phyloP scores from a whole-genome alignment of 345 rosid species.

The Cardamine chenopodiifolia region DNA sequence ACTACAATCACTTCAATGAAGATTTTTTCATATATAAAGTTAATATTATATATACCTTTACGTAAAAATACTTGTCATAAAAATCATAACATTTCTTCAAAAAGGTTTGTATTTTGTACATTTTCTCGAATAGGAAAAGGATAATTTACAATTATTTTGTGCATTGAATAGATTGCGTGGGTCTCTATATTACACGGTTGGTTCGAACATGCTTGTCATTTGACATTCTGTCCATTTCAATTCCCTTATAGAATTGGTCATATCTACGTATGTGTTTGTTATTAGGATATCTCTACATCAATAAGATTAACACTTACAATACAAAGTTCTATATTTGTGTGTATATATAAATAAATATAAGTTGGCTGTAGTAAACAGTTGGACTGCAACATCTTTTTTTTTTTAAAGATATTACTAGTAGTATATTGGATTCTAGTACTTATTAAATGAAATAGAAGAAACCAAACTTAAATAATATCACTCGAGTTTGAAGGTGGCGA shows the following conservation, averaged over 20 bases:
- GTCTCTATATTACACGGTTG: constrained; percentile 1
- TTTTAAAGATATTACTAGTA: background rate
- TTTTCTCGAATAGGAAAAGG: background rate
- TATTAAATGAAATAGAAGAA: background rate
- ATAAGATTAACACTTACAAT: too few relatives aligned
- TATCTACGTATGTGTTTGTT: background rate
- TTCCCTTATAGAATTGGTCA: constrained; percentile 19
- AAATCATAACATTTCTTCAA: background rate
- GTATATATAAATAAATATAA: background rate
- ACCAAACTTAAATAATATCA: background rate
- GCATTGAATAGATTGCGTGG: constrained; percentile 30
- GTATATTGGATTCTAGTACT: constrained; percentile 1
- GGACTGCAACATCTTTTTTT: background rate
- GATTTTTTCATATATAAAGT: background rate
- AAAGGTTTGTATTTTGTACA: constrained; percentile 3
- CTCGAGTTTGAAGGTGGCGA: too few relatives aligned
- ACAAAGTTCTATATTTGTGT: too few relatives aligned
- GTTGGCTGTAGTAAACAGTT: background rate
- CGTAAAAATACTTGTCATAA: too few relatives aligned
- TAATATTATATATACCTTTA: background rate
- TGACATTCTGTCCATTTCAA: constrained; percentile 33
- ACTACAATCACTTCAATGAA: background rate
- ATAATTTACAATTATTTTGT: background rate
- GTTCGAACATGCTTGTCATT: constrained; percentile 34
- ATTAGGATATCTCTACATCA: too few relatives aligned